Base-by-base conservation (phyloP, 2,329 filamentous ascomycete genomes). In the Exophiala alcalophila region DNA sequence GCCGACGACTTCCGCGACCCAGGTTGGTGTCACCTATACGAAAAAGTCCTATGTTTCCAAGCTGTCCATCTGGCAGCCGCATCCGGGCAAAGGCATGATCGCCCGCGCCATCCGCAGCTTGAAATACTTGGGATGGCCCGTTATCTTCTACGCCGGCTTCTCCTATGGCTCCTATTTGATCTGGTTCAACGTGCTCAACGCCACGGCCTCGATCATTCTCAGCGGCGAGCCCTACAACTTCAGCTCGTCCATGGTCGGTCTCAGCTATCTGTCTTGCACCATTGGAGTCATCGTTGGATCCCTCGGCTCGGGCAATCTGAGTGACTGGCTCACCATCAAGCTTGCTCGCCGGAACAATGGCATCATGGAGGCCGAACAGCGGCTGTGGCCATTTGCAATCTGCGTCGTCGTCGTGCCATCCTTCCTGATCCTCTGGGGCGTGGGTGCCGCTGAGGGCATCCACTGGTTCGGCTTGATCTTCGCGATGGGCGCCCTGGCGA, bases 401-500 rank as follows among this genome's bases (percentile, higher is more conserved):
- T 14, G 12, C 12, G 43, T 67, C 11, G 44, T 76, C 4, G 50
- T 73, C 12, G 58, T 72, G 4, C 69, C 72, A 0, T 63, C 59
- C 5, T 65, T 64, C 0, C 57, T 73, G 3, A 65, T 75, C 28
- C 59, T 74, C 1, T 76, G 71, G 71, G 73, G 74, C 21, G 68
- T 76, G 0, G 73, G 73, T 4, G 71, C 73, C 2, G 68, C 69
- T 30, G 62, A 72, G 23, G 48, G 62, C 4, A 54, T 75, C 10
- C 71, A 74, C 30, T 72, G 69, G 68, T 63, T 74, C 33, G 73
- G 71, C 1, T 57, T 71, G 5, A 58, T 75, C 2, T 64, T 73
- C 20, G 70, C 67, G 1, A 71, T 73, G 64, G 69, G 67, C 19
- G 59, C 70, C 16, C 66, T 73, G 14, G 68, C 65, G 1, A 52